Evolutionary conservation across 1,139 yeast species (phyloP).

Genomic region (Casaregolazyma lundiana): DNA sequence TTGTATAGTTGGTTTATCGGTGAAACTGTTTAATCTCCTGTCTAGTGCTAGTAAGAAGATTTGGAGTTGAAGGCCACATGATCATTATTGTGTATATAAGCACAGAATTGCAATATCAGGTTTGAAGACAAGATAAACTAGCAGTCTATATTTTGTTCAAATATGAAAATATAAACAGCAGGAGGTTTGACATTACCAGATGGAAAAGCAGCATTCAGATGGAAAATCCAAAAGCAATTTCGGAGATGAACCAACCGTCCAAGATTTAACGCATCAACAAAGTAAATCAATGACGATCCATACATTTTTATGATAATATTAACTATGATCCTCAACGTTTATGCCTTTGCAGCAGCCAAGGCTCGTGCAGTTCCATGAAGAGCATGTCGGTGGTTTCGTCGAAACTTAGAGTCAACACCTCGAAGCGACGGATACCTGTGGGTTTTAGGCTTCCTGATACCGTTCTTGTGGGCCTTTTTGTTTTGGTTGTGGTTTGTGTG

Average conservation of each 20-base stretch:
- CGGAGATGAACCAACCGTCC: too few species aligned
- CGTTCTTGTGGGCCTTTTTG: constrained; percentile 99
- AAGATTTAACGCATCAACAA: too few species aligned
- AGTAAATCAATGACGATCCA: neutral
- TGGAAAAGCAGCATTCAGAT: too few species aligned
- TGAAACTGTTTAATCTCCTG: neutral
- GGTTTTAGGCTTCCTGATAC: constrained; percentile 98
- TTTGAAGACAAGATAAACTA: too few species aligned
- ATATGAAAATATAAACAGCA: too few species aligned
- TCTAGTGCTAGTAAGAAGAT: neutral
- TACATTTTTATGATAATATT: neutral
- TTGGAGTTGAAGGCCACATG: too few species aligned
- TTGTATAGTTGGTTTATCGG: neutral
- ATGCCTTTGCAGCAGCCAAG: constrained; percentile 47
- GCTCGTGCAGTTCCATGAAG: constrained; percentile 96
- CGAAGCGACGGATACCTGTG: constrained; percentile 96
- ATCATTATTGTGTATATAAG: too few species aligned
- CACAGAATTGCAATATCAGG: too few species aligned
- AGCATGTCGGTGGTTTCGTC: constrained; percentile 99
- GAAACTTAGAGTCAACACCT: constrained; percentile 99
- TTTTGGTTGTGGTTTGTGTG: constrained; percentile 99
- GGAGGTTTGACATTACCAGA: too few species aligned
- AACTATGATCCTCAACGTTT: constrained; percentile 2
- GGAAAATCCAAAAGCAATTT: too few species aligned
- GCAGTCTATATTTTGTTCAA: too few species aligned